A percentile compares a stretch with the other conserved stretches of the same genome.
Evolutionary conservation across 331 rosid species (phyloP).

Genomic region (Cydonia oblonga): DNA sequence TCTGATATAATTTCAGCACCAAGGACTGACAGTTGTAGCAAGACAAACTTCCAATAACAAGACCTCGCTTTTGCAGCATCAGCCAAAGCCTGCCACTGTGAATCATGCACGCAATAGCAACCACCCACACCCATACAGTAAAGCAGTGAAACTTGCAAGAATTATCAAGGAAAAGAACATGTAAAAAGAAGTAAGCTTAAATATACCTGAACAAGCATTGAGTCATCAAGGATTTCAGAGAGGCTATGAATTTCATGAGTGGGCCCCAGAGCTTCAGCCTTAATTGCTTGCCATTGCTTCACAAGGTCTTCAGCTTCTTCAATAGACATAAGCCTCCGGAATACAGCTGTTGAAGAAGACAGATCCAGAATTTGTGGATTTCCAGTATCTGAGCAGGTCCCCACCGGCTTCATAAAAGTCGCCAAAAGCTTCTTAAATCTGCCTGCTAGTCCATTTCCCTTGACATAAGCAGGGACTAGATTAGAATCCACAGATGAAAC

Average conservation of each 20-base stretch:
- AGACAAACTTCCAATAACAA: conserved; percentile 85
- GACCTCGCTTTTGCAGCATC: conserved; percentile 66
- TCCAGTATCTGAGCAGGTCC: conserved; percentile 32
- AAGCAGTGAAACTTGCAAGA: background rate
- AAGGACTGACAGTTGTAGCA: conserved; percentile 67
- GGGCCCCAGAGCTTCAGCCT: conserved; percentile 94
- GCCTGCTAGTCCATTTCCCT: conserved; percentile 31
- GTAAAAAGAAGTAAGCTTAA: background rate
- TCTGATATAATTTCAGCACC: conserved; percentile 73
- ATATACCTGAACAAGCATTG: conserved; percentile 89
- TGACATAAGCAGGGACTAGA: conserved; percentile 40
- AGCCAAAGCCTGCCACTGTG: conserved; percentile 88
- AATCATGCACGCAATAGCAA: background rate
- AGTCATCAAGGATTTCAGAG: conserved; percentile 65
- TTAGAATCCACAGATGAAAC: conserved; percentile 40
- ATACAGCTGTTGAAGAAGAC: conserved; percentile 26
- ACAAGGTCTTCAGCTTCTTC: conserved; percentile 91
- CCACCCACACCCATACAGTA: background rate
- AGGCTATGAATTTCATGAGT: conserved; percentile 55
- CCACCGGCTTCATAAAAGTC: conserved; percentile 25
- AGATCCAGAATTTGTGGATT: conserved; percentile 18
- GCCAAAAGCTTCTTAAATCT: conserved; percentile 41
- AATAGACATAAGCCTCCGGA: conserved; percentile 53
- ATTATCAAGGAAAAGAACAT: background rate
- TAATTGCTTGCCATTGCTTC: conserved; percentile 79